These are phyloP conservation scores for Amoebophrya sp. DNA, from an alignment of 169 alveolate genomes.

Conservation along the genomic window DNA sequence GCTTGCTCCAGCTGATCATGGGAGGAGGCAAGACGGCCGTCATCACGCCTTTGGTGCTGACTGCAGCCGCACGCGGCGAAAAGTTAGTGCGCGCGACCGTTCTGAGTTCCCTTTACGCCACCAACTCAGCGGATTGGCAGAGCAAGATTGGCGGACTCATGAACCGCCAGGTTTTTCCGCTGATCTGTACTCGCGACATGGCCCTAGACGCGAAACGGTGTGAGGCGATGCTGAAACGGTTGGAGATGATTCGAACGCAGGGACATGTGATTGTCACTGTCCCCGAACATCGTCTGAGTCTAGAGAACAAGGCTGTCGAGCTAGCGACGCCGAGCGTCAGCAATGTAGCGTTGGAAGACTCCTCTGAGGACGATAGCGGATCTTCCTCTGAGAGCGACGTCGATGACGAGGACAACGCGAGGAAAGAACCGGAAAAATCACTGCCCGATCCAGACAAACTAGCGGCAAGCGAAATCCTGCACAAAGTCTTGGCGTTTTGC, in stretches of 20 bases:
- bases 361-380: too few relatives aligned
- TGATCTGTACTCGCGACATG: slow-evolving; percentile 30
- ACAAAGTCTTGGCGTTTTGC: not conserved
- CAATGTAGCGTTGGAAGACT: not conserved
- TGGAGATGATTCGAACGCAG: not conserved
- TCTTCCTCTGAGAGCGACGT: too few relatives aligned
- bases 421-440: too few relatives aligned
- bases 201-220: not conserved
- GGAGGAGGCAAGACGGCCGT: slow-evolving; percentile 37
- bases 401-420: too few relatives aligned
- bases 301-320: slow-evolving; percentile 37
- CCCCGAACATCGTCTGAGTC: slow-evolving; percentile 28
- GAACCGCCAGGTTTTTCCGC: not conserved
- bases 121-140: slow-evolving; percentile 36
- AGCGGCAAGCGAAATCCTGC: not conserved
- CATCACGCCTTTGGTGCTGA: slow-evolving; percentile 28
- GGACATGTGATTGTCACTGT: slow-evolving; percentile 33
- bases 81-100: slow-evolving; percentile 29
- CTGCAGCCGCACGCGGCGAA: slow-evolving; percentile 12
- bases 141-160: slow-evolving; percentile 30
- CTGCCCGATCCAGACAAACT: not conserved
- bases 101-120: not conserved
- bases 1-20: slow-evolving; percentile 33
- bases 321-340: not conserved
- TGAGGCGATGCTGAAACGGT: not conserved